Conservation (phyloP, 495 filamentous ascomycete species). For the Neurospora sublineolata region DNA sequence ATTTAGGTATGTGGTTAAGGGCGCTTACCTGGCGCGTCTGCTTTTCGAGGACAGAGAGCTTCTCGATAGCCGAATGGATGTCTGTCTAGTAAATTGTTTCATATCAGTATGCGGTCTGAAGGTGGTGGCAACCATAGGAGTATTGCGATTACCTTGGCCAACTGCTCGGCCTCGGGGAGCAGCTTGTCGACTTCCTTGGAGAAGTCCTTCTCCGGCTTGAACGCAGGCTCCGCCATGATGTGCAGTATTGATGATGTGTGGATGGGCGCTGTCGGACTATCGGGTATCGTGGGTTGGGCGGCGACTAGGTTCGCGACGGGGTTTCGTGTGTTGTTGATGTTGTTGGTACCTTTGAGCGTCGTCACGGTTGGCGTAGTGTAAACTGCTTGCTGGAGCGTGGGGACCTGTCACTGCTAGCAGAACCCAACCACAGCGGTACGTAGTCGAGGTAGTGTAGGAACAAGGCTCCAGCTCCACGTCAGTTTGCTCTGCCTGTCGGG, state of each 20-base stretch:
- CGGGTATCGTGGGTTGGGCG: neutral
- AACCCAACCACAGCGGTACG: neutral
- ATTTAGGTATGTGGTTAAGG: slow-evolving; percentile 1
- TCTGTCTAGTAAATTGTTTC: slow-evolving; percentile 44
- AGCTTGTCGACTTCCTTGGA: slow-evolving; percentile 85
- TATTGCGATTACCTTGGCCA: slow-evolving; percentile 59
- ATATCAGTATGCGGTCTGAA: neutral
- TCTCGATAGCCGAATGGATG: slow-evolving; percentile 79
- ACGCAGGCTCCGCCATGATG: slow-evolving; percentile 37
- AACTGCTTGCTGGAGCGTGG: neutral
- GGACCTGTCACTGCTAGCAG: neutral
- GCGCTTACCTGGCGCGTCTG: slow-evolving; percentile 77
- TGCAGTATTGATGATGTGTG: neutral
- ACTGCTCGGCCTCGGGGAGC: slow-evolving; percentile 76
- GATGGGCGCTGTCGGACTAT: neutral
- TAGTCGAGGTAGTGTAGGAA: too few relatives aligned
- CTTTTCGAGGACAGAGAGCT: slow-evolving; percentile 83
- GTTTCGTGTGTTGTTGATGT: neutral
- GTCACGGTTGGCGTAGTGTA: slow-evolving; percentile 1
- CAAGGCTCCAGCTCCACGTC: slow-evolving; percentile 11
- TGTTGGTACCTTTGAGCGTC: neutral
- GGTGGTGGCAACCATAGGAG: neutral
- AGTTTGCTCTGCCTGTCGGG: slow-evolving; percentile 13
- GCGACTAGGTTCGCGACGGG: neutral
- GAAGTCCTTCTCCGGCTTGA: slow-evolving; percentile 61